A percentile compares a stretch with the other conserved stretches of the same genome.
These are phyloP conservation scores for Euphorbia schlechtendalii DNA, from an alignment of 441 rosid species.

Conservation along the genomic window DNA sequence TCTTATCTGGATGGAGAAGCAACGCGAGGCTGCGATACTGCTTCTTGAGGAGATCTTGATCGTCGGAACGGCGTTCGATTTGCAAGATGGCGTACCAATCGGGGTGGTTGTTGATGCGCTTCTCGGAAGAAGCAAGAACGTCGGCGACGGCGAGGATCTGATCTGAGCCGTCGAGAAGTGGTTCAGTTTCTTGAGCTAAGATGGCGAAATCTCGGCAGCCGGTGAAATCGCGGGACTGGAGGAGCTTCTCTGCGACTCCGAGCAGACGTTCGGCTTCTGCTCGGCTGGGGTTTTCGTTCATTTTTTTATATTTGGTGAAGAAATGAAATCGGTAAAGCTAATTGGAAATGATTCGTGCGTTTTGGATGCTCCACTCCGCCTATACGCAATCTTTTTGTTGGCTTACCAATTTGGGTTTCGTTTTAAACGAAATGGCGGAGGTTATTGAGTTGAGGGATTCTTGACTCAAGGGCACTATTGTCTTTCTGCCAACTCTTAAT, in stretches of 20 bases:
- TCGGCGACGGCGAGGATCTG: conserved; percentile 84
- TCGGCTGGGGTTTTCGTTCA: conserved; percentile 44
- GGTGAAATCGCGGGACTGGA: conserved; percentile 52
- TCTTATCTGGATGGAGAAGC: conserved; percentile 90
- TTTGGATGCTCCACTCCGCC: background rate
- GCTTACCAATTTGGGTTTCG: background rate
- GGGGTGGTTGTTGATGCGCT: conserved; percentile 50
- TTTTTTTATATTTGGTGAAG: conserved; percentile 14
- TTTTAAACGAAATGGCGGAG: background rate
- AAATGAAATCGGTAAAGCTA: background rate
- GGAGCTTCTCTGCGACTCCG: conserved; percentile 81
- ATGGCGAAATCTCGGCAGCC: conserved; percentile 74
- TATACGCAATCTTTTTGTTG: conserved; percentile 6
- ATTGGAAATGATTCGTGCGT: conserved; percentile 5
- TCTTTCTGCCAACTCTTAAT: background rate
- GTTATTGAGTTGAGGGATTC: background rate
- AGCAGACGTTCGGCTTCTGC: conserved; percentile 78
- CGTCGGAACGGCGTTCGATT: conserved; percentile 46
- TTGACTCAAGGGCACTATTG: background rate
- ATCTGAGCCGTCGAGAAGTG: conserved; percentile 80
- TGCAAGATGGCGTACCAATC: conserved; percentile 91
- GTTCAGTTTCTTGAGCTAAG: conserved; percentile 76
- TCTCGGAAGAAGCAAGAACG: conserved; percentile 57
- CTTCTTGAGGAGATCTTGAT: conserved; percentile 57
- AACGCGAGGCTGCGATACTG: conserved; percentile 80